These are phyloP conservation scores for Scorias spongiosa DNA, from an alignment of 2,329 filamentous ascomycete species.

Conservation along the genomic window DNA sequence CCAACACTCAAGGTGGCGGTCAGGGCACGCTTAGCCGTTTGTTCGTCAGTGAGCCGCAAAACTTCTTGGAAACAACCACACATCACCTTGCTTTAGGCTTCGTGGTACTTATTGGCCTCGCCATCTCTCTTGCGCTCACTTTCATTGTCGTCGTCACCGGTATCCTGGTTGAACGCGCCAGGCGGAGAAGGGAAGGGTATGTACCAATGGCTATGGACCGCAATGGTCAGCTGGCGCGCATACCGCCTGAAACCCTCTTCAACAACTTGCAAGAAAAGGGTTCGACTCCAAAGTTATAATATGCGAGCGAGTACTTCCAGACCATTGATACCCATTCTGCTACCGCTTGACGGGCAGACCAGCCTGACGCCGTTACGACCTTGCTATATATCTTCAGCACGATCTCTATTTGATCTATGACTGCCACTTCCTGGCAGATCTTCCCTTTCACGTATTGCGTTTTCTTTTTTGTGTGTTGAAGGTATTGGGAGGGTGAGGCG, in stretches of 20 bases:
- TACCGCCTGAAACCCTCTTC: constrained; percentile 33
- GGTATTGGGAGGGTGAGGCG: too few species aligned
- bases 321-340: background rate
- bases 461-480: too few species aligned
- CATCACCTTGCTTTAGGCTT: constrained; percentile 55
- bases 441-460: too few species aligned
- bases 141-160: constrained; percentile 64
- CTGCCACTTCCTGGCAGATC: too few species aligned
- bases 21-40: constrained; percentile 64
- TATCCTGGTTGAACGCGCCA: constrained; percentile 57
- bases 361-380: background rate
- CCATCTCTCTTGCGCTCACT: constrained; percentile 61
- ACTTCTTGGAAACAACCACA: constrained; percentile 48
- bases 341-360: background rate
- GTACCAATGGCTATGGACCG: constrained; percentile 53
- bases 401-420: too few species aligned
- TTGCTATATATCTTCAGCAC: too few species aligned
- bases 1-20: constrained; percentile 46
- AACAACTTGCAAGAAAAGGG: constrained; percentile 8
- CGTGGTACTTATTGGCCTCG: constrained; percentile 66
- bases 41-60: constrained; percentile 62
- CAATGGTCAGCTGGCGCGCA: constrained; percentile 31
- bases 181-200: constrained; percentile 67
- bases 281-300: constrained; percentile 5
- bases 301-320: background rate